A percentile compares a stretch with the other conserved stretches of the same genome.
phyloP scores from a whole-genome alignment of 768 basidiomycete genomes.

The Gyrodon lividus region DNA sequence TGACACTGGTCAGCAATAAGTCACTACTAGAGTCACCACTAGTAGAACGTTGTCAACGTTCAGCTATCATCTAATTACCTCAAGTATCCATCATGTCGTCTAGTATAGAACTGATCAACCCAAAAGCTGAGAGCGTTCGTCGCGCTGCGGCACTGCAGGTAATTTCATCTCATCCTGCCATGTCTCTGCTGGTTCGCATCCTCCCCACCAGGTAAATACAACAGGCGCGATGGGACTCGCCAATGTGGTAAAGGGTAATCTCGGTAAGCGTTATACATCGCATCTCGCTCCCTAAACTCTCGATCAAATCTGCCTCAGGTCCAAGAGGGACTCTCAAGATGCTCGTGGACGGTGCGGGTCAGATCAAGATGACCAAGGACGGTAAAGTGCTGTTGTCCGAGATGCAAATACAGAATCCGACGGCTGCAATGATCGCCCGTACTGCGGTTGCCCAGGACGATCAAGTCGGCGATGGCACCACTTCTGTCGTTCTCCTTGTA shows the following conservation, averaged over 20 bases:
- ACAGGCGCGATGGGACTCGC: slow-evolving; percentile 97
- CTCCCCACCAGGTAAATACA: slow-evolving; percentile 69
- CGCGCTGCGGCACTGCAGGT: slow-evolving; percentile 92
- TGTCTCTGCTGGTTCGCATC: slow-evolving; percentile 22
- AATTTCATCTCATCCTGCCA: slow-evolving; percentile 18
- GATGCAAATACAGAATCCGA: slow-evolving; percentile 99
- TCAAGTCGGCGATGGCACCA: slow-evolving; percentile 98
- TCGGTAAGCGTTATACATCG: slow-evolving; percentile 57
- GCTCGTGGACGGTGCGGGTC: slow-evolving; percentile 97
- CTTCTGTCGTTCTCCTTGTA: slow-evolving; percentile 93
- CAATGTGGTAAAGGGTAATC: slow-evolving; percentile 93
- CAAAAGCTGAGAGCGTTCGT: slow-evolving; percentile 91
- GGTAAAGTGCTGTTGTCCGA: slow-evolving; percentile 97
- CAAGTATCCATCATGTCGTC: slow-evolving; percentile 51
- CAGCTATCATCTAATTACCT: slow-evolving; percentile 7
- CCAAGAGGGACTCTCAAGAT: slow-evolving; percentile 98
- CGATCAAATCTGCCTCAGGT: slow-evolving; percentile 49
- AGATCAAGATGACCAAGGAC: slow-evolving; percentile 99
- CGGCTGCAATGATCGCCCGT: slow-evolving; percentile 97
- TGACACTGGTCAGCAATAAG: slow-evolving; percentile 7
- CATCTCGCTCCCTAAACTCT: slow-evolving; percentile 11
- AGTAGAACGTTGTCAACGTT: slow-evolving; percentile 21
- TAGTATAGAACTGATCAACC: slow-evolving; percentile 94
- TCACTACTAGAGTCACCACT: too few species aligned
- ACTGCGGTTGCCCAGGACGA: slow-evolving; percentile 99